These are phyloP conservation scores for Podochytrium sp. DNA, from an alignment of 192 early-diverging fungal species.

Conservation along the genomic window DNA sequence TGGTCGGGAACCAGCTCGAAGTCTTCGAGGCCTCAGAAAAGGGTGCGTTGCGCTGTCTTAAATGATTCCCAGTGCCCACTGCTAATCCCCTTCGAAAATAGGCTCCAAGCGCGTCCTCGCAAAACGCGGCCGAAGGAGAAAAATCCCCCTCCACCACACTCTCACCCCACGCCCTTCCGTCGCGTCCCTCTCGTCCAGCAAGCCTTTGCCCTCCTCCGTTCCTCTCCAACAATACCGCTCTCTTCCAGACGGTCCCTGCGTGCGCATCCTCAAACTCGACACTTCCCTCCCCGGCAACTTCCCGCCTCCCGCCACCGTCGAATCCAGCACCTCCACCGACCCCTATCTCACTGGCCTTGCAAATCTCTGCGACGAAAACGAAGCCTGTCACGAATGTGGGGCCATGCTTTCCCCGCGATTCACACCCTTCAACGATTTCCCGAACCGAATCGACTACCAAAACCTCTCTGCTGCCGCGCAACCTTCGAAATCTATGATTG, in stretches of 20 bases:
- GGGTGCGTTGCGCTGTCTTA: not conserved
- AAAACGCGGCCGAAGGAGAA: constrained; percentile 9
- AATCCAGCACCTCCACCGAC: constrained; percentile 19
- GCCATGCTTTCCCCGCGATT: constrained; percentile 1
- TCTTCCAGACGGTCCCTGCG: constrained; percentile 8
- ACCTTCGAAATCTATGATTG: not conserved
- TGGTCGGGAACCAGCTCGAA: constrained; percentile 13
- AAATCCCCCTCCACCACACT: not conserved
- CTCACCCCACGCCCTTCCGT: not conserved
- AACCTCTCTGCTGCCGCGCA: not conserved
- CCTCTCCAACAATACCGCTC: not conserved
- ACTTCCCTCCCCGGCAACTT: constrained; percentile 26
- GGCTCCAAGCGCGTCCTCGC: not conserved
- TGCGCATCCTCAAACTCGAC: constrained; percentile 31
- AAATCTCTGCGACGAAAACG: not conserved
- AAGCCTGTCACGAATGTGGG: constrained; percentile 17
- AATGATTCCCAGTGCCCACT: not conserved
- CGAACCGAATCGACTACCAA: not conserved
- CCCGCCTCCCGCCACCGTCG: constrained; percentile 9
- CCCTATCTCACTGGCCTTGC: constrained; percentile 21
- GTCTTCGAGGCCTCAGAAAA: constrained; percentile 3
- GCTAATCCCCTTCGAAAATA: not conserved
- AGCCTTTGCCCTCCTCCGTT: not conserved
- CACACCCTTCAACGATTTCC: constrained; percentile 21
- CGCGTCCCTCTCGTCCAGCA: not conserved